Evolutionary conservation across 1,284 basidiomycete species (phyloP), one percentile per base, ranked within the genome.

Genomic region (Marasmius fiardii): DNA sequence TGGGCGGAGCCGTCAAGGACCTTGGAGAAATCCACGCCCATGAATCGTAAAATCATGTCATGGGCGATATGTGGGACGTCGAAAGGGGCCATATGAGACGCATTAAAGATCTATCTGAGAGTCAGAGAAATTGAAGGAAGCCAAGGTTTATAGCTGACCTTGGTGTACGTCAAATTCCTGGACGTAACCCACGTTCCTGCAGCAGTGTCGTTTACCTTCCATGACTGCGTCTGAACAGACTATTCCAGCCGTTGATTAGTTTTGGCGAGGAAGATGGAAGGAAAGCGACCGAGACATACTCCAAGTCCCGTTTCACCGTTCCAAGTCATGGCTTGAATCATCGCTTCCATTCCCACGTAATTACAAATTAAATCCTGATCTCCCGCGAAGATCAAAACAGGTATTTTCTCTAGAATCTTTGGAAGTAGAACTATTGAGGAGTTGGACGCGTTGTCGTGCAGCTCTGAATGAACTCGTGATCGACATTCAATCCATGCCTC

Each of bases 311-410:
- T 86, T 48, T 70, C 82, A 1, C 94, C 95, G 57, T 83, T 86
- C 96, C 96, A 99, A 2, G 78, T 77, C 76, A 99, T 76, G 23
- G 79, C 75, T 57, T 90, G 86, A 35, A 98, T 91, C 78, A 93
- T 86, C 57, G 80, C 82, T 72, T 97, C 93, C 51, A 95, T 80
- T 2, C 96, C 96, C 55, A 96, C 80, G 67, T 97, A 88, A 70
- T 98, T 98, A 75, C 95, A 99, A 61, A 98, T 96, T 52, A 96
- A 76, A 70, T 99, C 96, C 71, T 98, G 90, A 67, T 96, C 95
- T 14, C 96, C 96, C 0, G 88, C 94, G 65, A 98, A 99, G 51
- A 99, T 79, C 66, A 99, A 68, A n/a, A 98, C 81, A 1, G 87
- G 87, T 21, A 98, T 85, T 51, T 82, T 84, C 58, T 86, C 80